phyloP scores from a whole-genome alignment of 805 yeast genomes.

The Candida silvatica region DNA sequence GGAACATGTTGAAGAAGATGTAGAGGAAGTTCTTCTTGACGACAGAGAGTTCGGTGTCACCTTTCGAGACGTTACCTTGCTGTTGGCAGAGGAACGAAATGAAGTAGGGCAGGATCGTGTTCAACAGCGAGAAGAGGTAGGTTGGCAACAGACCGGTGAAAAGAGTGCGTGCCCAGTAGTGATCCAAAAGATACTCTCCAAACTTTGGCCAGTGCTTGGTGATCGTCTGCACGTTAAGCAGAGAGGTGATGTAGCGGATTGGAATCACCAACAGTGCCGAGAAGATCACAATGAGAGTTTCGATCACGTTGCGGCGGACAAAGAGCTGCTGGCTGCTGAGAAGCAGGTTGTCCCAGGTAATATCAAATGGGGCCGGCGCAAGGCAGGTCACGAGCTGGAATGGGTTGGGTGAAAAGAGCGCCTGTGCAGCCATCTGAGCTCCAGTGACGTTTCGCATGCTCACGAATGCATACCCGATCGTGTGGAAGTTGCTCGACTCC shows the following conservation, averaged over 20 bases:
- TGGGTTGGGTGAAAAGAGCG: constrained; percentile 84
- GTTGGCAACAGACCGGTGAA: constrained; percentile 60
- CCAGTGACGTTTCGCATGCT: constrained; percentile 92
- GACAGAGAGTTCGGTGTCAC: constrained; percentile 50
- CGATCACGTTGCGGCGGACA: constrained; percentile 23
- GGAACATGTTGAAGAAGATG: constrained; percentile 51
- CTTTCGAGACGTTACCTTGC: constrained; percentile 48
- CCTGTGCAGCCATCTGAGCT: constrained; percentile 97
- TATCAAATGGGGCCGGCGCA: constrained; percentile 96
- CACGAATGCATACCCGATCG: constrained; percentile 52
- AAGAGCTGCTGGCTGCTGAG: constrained; percentile 31
- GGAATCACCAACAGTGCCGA: constrained; percentile 46
- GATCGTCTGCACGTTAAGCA: constrained; percentile 47
- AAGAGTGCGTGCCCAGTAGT: constrained; percentile 42
- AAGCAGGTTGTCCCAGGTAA: constrained; percentile 64
- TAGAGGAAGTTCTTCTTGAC: constrained; percentile 51
- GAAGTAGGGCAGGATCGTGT: constrained; percentile 45
- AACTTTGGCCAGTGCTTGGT: constrained; percentile 51
- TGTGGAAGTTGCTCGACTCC: constrained; percentile 28
- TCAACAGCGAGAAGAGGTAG: constrained; percentile 45
- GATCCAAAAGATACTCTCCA: constrained; percentile 42
- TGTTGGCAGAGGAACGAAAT: constrained; percentile 39
- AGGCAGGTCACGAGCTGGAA: constrained; percentile 72
- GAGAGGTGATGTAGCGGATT: constrained; percentile 47
- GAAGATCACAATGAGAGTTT: constrained; percentile 34